Evolutionary conservation across 441 rosid species (phyloP), one percentile per base, ranked within the genome.

Genomic region (Cnidoscolus chayamansa): DNA sequence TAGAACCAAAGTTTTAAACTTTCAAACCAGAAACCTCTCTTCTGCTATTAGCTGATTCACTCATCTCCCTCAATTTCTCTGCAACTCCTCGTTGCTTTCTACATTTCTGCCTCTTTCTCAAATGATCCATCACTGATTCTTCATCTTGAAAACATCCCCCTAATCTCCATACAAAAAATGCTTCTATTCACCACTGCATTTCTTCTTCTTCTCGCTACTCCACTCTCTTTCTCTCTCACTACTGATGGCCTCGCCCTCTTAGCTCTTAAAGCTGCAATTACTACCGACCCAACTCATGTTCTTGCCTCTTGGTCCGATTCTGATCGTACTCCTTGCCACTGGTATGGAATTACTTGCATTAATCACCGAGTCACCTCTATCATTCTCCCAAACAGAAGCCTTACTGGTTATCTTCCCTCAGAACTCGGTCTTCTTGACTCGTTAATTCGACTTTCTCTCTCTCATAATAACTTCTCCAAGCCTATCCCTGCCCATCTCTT

Each of bases 211-310:
- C 11, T 63, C n/a, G 45, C 45, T 40, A 40, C 55, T 47, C 80
- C 66, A 12, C 60, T 84, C 7, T 80, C 77, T 49, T 71, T 77
- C 9, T 82, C 89, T 13, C 81, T 93, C 53, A 91, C 74, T 63
- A 81, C 82, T 4, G 98, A 93, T 74, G 98, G 98, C 7, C 84
- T 93, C 6, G 86, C 97, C 12, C 94, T 94, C 13, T 86, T 94
- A 2, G 93, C 98, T 63, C 90, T 94, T 56, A 94, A 90, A 77
- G 86, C 86, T 12, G 96, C 97, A 30, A 75, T 90, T 54, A 56
- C 77, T 0, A 19, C 81, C 7, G 98, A 93, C 80, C 97, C 97
- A 31, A 77, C 91, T 65, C 78, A 78, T 10, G 70, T 77, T 7
- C 80, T 90, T 56, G 67, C 71, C 10, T 81, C 90, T 0, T 93